Conservation (phyloP, 106 monocot genomes). For the Iris macrosiphon region DNA sequence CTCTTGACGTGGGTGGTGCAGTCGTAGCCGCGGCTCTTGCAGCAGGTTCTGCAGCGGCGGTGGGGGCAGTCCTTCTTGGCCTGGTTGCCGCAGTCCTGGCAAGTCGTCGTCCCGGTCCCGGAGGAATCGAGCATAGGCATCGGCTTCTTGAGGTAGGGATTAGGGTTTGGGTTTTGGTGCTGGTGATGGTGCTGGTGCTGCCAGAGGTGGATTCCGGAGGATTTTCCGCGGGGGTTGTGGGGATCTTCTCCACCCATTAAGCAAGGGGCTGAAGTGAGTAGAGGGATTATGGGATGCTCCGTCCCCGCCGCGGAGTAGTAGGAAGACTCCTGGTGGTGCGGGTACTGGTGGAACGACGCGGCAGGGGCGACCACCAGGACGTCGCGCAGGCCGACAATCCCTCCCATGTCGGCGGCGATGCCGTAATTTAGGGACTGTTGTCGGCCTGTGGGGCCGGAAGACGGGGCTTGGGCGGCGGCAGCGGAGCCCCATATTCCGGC, state of each 20-base stretch:
- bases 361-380: conserved; percentile 60
- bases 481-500: conserved; percentile 13
- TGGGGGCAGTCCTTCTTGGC: conserved; percentile 74
- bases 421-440: conserved; percentile 38
- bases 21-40: conserved; percentile 54
- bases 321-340: conserved; percentile 10
- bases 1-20: conserved; percentile 72
- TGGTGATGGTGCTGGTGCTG: conserved; percentile 17
- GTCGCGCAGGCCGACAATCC: conserved; percentile 48
- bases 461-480: not conserved
- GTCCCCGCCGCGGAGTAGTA: conserved; percentile 12
- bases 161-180: conserved; percentile 33
- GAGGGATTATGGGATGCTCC: conserved; percentile 46
- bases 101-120: conserved; percentile 20
- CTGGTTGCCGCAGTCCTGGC: conserved; percentile 77
- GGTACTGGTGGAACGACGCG: conserved; percentile 25
- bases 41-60: conserved; percentile 60
- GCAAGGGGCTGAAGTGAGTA: conserved; percentile 38
- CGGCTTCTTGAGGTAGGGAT: conserved; percentile 19
- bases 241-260: conserved; percentile 6
- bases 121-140: conserved; percentile 20
- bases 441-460: not conserved
- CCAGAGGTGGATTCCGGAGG: conserved; percentile 32
- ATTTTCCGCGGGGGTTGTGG: not conserved
- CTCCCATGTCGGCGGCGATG: conserved; percentile 47